Evolutionary conservation across 345 rosid genomes (phyloP).

Genomic region (Eucalyptus grandis): DNA sequence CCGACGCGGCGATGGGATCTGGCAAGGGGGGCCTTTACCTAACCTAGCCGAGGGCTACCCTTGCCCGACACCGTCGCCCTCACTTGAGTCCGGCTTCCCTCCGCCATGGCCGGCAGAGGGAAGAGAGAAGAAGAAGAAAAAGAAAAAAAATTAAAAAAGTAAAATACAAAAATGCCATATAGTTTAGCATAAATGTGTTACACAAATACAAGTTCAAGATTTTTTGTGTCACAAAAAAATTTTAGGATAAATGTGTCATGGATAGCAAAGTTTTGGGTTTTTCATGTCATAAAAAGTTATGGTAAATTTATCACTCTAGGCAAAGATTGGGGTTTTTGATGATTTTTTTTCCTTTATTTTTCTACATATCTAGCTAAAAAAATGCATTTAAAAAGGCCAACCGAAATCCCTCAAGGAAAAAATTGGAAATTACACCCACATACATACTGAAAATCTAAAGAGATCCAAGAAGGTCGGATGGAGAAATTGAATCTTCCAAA

Average conservation of each 20-base stretch:
- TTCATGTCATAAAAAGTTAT: fast-evolving
- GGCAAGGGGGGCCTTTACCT: too few species aligned
- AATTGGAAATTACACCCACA: background rate
- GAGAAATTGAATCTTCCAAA: background rate
- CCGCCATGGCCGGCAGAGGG: fast-evolving
- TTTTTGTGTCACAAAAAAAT: fast-evolving
- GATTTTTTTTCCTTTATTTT: background rate
- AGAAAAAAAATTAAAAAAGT: fast-evolving
- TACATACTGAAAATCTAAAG: background rate
- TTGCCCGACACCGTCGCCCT: fast-evolving
- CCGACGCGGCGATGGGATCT: fast-evolving
- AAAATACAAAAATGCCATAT: fast-evolving
- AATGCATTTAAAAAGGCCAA: background rate
- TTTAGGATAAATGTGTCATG: too few species aligned
- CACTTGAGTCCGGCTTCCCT: too few species aligned
- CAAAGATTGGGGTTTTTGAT: fast-evolving
- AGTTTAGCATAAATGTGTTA: fast-evolving
- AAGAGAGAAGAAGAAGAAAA: too few species aligned
- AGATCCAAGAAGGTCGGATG: background rate
- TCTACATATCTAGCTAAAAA: background rate
- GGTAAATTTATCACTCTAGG: too few species aligned
- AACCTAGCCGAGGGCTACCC: fast-evolving
- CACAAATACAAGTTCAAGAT: fast-evolving
- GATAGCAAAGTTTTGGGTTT: fast-evolving
- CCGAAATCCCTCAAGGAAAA: background rate